Evolutionary conservation across 306 rosid species (phyloP).

Genomic region (Lathyrus oleraceus): DNA sequence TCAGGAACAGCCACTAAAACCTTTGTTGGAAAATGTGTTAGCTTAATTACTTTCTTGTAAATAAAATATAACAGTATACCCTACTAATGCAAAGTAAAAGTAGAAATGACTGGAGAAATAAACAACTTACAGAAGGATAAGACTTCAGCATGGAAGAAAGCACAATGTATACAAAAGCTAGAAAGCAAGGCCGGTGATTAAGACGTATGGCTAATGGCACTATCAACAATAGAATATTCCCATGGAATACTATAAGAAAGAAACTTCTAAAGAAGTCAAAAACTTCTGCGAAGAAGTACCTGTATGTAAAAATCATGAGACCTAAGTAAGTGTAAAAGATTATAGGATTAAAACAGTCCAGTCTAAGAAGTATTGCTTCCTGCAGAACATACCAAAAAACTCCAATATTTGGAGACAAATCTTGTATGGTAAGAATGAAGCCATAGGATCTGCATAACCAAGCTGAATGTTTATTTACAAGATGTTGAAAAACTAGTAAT

Average conservation of each 20-base stretch:
- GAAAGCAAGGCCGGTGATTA: conserved; percentile 85
- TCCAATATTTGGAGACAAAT: conserved; percentile 91
- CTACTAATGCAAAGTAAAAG: not conserved
- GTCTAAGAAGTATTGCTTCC: conserved; percentile 22
- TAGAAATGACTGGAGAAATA: conserved; percentile 1
- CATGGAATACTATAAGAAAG: conserved; percentile 84
- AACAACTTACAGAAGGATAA: conserved; percentile 71
- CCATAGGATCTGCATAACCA: conserved; percentile 84
- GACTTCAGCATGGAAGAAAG: conserved; percentile 83
- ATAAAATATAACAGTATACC: too few relatives aligned
- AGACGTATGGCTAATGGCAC: conserved; percentile 80
- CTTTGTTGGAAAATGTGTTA: not conserved
- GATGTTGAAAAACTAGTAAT: conserved; percentile 13
- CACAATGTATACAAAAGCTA: conserved; percentile 71
- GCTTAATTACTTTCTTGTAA: too few relatives aligned
- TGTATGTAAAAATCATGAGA: conserved; percentile 42
- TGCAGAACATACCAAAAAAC: conserved; percentile 74
- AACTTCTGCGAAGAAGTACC: conserved; percentile 99
- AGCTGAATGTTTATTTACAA: conserved; percentile 33
- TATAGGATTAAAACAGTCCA: conserved; percentile 33
- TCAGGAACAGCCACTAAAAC: not conserved
- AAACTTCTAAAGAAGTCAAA: conserved; percentile 83
- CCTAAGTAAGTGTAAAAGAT: conserved; percentile 32
- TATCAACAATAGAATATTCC: conserved; percentile 84
- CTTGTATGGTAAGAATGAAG: conserved; percentile 86